phyloP scores from a whole-genome alignment of 495 filamentous ascomycete species.

The Penicillium subrubescens region DNA sequence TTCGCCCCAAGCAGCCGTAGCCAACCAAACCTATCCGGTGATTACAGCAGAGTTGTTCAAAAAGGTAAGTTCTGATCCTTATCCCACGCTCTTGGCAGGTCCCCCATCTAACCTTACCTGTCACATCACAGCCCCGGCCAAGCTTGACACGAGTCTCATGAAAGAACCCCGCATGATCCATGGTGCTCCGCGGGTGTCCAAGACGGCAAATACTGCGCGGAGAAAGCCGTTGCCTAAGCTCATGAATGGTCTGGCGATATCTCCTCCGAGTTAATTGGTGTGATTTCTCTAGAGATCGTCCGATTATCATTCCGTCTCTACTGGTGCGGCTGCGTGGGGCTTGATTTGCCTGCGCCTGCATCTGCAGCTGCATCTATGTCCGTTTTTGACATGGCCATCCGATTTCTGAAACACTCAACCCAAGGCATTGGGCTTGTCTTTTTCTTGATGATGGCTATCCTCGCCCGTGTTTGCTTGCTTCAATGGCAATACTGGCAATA shows the following conservation, averaged over 20 bases:
- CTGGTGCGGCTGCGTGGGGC: constrained; percentile 9
- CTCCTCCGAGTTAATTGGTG: constrained; percentile 42
- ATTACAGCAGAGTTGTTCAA: constrained; percentile 58
- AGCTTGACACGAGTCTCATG: constrained; percentile 84
- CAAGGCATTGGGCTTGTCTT: not conserved
- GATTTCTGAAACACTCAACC: constrained; percentile 8
- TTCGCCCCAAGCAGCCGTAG: constrained; percentile 65
- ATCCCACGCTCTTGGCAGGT: constrained; percentile 16
- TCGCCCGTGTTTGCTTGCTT: constrained; percentile 3
- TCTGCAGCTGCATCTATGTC: not conserved
- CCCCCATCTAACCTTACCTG: not conserved
- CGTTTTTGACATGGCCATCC: not conserved
- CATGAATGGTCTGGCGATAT: constrained; percentile 55
- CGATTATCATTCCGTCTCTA: constrained; percentile 3
- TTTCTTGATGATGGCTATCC: not conserved
- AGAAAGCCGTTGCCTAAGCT: constrained; percentile 78
- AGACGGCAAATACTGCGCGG: constrained; percentile 58
- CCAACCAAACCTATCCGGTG: constrained; percentile 62
- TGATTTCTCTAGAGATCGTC: constrained; percentile 16
- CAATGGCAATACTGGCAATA: not conserved
- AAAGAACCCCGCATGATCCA: constrained; percentile 80
- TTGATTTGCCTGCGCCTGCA: not conserved
- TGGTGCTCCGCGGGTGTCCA: constrained; percentile 68
- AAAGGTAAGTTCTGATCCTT: constrained; percentile 50
- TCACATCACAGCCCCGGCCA: constrained; percentile 67